phyloP scores from a whole-genome alignment of 768 basidiomycete species.

The Termitomyces sp. region DNA sequence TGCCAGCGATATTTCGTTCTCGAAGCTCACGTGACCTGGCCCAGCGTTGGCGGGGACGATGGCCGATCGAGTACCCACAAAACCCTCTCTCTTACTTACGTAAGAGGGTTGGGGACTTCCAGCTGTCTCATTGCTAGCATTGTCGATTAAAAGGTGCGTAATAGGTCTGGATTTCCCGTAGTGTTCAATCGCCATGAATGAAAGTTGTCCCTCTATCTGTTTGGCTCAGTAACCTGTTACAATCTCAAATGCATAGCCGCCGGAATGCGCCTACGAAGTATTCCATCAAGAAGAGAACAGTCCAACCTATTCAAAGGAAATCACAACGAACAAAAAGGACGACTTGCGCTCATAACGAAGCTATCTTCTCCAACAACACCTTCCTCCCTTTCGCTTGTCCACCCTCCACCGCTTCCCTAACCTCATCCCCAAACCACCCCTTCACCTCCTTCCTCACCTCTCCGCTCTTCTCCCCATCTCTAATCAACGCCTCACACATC shows the following conservation, averaged over 20 bases:
- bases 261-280: background rate
- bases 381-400: slow-evolving; percentile 66
- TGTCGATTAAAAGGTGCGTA: too few species aligned
- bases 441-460: slow-evolving; percentile 41
- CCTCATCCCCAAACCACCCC: slow-evolving; percentile 51
- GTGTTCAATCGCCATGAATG: too few species aligned
- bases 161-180: slow-evolving; percentile 37
- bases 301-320: background rate
- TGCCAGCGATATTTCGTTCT: too few species aligned
- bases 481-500: slow-evolving; percentile 53
- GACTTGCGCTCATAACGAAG: slow-evolving; percentile 19
- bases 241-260: background rate
- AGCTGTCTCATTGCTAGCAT: too few species aligned
- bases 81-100: too few species aligned
- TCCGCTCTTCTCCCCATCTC: slow-evolving; percentile 27
- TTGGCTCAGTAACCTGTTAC: background rate
- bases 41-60: too few species aligned
- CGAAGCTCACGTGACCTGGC: too few species aligned
- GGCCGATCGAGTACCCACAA: too few species aligned
- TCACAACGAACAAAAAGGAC: background rate
- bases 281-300: background rate
- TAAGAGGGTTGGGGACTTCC: too few species aligned
- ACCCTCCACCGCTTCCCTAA: slow-evolving; percentile 40
- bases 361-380: slow-evolving; percentile 59
- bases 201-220: too few species aligned